phyloP scores from a whole-genome alignment of 768 basidiomycete genomes.

The Chlorophyllum brunneum region DNA sequence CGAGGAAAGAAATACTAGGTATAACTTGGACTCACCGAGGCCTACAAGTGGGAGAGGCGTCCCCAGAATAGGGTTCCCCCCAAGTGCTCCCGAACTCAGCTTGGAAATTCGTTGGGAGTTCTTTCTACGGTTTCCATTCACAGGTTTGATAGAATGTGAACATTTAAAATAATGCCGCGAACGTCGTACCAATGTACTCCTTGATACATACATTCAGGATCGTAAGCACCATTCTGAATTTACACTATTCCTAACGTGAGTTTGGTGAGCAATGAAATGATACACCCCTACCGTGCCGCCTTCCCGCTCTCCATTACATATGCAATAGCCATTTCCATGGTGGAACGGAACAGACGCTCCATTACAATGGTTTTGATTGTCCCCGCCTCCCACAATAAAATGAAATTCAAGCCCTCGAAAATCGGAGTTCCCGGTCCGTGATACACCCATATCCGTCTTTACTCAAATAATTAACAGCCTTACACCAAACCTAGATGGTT shows the following conservation, averaged over 20 bases:
- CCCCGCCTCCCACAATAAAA: not conserved
- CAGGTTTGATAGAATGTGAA: not conserved
- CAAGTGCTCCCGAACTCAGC: too few species aligned
- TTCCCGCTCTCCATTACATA: slow-evolving; percentile 10
- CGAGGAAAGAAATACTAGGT: too few species aligned
- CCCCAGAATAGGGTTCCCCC: too few species aligned
- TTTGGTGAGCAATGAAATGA: not conserved
- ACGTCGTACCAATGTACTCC: not conserved
- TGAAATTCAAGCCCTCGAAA: not conserved
- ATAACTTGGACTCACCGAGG: too few species aligned
- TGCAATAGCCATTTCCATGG: not conserved
- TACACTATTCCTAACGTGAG: not conserved
- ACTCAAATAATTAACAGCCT: too few species aligned
- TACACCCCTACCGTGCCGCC: not conserved
- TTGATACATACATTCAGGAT: not conserved
- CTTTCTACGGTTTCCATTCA: not conserved
- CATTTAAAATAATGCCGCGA: not conserved
- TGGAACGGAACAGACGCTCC: not conserved
- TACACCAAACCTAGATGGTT: too few species aligned
- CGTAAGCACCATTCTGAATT: too few species aligned
- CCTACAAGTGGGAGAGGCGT: too few species aligned
- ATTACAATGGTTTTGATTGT: not conserved
- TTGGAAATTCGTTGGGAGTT: too few species aligned
- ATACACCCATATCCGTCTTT: too few species aligned
- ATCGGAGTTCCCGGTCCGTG: slow-evolving; percentile 3